Percentiles rank a stretch among this genome's conserved stretches.
Conservation (phyloP, 176 grass and related monocot species). For the Aegilops umbellulata region DNA sequence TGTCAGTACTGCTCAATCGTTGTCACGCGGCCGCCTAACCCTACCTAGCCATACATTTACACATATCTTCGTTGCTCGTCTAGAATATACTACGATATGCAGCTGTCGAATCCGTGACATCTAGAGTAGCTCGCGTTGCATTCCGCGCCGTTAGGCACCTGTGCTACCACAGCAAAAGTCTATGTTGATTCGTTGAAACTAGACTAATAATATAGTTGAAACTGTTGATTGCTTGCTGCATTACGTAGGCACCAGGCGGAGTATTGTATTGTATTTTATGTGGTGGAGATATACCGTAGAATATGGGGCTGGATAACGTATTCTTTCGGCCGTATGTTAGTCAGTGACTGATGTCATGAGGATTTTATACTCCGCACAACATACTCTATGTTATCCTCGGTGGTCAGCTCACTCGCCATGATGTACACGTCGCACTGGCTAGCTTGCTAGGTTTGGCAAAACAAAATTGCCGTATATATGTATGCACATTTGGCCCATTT, state of each 20-base stretch:
- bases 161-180: neutral
- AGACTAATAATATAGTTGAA: neutral
- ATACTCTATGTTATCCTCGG: too few species aligned
- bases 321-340: neutral
- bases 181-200: neutral
- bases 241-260: neutral
- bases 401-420: too few species aligned
- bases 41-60: neutral
- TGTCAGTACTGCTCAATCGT: neutral
- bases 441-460: too few species aligned
- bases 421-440: too few species aligned
- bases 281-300: neutral
- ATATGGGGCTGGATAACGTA: neutral
- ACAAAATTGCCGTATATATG: too few species aligned
- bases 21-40: neutral
- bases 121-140: neutral
- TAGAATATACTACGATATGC: neutral
- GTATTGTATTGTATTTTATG: neutral
- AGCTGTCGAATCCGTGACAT: neutral
- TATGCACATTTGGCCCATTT: too few species aligned
- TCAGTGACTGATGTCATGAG: neutral
- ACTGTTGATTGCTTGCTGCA: neutral
- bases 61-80: neutral
- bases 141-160: neutral
- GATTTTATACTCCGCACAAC: neutral